phyloP scores from a whole-genome alignment of 768 basidiomycete species.

The Boletus subparvulus region DNA sequence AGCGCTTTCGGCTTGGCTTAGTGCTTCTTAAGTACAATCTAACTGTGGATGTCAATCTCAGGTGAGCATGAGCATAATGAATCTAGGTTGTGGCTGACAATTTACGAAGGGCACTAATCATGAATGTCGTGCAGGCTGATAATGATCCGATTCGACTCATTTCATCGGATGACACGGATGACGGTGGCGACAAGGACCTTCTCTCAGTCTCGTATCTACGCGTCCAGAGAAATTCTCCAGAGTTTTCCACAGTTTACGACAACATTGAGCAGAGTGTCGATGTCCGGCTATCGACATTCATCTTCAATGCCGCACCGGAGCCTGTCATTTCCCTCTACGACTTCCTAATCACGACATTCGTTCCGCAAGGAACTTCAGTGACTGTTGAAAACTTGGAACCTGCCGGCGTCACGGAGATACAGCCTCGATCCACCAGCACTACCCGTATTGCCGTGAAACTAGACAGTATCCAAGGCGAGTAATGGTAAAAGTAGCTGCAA shows the following conservation, averaged over 20 bases:
- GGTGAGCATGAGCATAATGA: conserved; percentile 40
- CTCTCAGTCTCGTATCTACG: conserved; percentile 76
- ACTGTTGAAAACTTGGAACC: conserved; percentile 12
- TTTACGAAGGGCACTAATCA: conserved; percentile 60
- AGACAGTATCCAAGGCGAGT: conserved; percentile 76
- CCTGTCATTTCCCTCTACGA: conserved; percentile 91
- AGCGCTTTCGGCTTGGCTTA: conserved; percentile 75
- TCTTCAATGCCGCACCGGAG: conserved; percentile 85
- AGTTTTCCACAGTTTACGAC: conserved; percentile 76
- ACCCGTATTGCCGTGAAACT: conserved; percentile 82
- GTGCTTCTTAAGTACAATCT: conserved; percentile 81
- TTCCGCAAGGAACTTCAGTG: conserved; percentile 40
- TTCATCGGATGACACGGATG: conserved; percentile 51
- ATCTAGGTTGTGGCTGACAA: conserved; percentile 7
- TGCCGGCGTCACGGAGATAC: neutral
- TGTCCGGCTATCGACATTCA: conserved; percentile 84
- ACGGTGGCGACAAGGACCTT: conserved; percentile 57
- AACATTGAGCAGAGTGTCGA: conserved; percentile 88
- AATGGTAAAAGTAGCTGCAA: neutral
- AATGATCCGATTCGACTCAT: conserved; percentile 59
- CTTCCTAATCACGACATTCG: conserved; percentile 97
- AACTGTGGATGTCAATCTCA: conserved; percentile 78
- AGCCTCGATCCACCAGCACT: conserved; percentile 44
- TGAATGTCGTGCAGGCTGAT: conserved; percentile 66
- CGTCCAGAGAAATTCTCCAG: conserved; percentile 82